Evolutionary conservation across 805 yeast species (phyloP).

Genomic region (Lipomyces yamadae): DNA sequence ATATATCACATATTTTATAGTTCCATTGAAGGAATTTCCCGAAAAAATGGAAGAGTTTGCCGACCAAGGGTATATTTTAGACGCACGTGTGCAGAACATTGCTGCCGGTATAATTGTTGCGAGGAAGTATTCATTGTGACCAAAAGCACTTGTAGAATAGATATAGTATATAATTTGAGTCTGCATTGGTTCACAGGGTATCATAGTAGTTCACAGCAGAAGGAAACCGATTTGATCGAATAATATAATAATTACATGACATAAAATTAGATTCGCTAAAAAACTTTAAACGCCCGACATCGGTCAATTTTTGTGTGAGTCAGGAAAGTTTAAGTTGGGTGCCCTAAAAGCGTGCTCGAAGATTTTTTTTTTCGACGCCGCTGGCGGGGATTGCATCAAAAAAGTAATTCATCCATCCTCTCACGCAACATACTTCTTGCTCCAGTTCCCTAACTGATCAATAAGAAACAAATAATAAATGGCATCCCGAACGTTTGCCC

Average conservation of each 20-base stretch:
- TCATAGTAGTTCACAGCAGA: too few relatives aligned
- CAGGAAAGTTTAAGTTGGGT: neutral
- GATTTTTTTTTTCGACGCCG: neutral
- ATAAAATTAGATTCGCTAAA: too few relatives aligned
- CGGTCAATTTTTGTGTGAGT: neutral
- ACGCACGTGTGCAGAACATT: constrained; percentile 84
- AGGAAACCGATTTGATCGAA: too few relatives aligned
- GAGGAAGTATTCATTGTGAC: constrained; percentile 34
- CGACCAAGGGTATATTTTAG: constrained; percentile 73
- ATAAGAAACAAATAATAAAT: constrained; percentile 30
- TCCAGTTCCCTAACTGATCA: too few relatives aligned
- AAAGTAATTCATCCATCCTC: constrained; percentile 6
- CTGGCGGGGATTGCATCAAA: too few relatives aligned
- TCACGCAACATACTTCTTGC: neutral
- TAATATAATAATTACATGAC: too few relatives aligned
- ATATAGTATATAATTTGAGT: neutral
- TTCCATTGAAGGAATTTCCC: constrained; percentile 62
- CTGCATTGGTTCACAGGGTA: too few relatives aligned
- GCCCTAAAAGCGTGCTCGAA: neutral
- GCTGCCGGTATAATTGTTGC: constrained; percentile 80
- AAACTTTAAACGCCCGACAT: constrained; percentile 1
- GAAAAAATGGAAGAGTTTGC: constrained; percentile 58
- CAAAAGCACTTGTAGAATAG: neutral
- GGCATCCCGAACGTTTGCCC: constrained; percentile 55
- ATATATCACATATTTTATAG: constrained; percentile 43